Base-by-base conservation (phyloP, 1,284 basidiomycete genomes). In the Spongiforma sp. region DNA sequence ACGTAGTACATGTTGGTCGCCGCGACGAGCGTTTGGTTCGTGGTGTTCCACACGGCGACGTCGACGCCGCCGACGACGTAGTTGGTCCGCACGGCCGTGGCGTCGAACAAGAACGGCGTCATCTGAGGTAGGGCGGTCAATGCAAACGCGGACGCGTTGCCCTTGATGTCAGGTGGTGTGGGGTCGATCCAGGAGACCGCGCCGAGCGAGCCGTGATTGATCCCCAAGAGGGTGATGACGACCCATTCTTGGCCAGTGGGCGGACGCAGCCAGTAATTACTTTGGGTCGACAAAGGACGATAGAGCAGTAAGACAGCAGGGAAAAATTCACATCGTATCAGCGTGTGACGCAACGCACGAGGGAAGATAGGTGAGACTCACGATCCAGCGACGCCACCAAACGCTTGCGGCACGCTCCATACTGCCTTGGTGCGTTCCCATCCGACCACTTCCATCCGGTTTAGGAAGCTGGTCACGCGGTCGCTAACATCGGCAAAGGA, bases 381-480 rank as follows among this genome's bases (percentile, higher is more conserved):
- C 88, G 82, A 80, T 34, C 59, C 72, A 12, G 72, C 12, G n/a
- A 81, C 80, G 37, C 82, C 82, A 26, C 90, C 90, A 68, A 93
- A 93, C 0, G 84, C 91, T 74, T 93, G 91, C 3, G 91, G 89
- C 0, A 93, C 90, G 17, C 85, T 85, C 91, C 91, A 93, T 6
- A 91, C 81, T 3, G 85, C 80, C 70, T 74, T 74, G 39, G 71
- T 73, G n/a, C 75, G 78, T 59, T 86, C 87, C 85, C 89, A 88
- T 8, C 89, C 90, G 53, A 87, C 81, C 54, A 81, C 80, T 67
- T 84, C 81, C 28, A 89, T 77, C 21, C 89, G 81, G 41, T 86
- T 77, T 28, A 76, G 71, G 73, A 88, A 93, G 63, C 86, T 80
- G 61, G 89, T 86, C 81, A 91, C 86, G 30, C 91, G 81, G 1